phyloP scores from a whole-genome alignment of 1,284 basidiomycete species.

The Tilletia caries region DNA sequence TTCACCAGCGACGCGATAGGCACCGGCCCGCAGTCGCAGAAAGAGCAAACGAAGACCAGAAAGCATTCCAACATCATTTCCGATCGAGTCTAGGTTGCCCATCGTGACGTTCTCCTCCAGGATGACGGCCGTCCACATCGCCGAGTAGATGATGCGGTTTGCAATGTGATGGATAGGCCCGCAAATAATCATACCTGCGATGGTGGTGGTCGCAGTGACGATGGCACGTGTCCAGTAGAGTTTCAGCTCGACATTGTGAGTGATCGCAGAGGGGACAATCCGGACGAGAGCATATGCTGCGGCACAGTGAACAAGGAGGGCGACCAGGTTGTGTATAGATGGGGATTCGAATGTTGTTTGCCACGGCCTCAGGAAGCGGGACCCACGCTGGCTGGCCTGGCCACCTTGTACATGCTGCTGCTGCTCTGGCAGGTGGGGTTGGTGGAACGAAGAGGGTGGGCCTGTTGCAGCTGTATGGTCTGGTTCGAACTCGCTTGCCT shows the following conservation, averaged over 20 bases:
- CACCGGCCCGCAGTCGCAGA: not conserved
- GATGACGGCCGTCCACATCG: conserved; percentile 3
- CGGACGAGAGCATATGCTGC: not conserved
- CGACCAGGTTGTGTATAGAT: not conserved
- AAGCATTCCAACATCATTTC: not conserved
- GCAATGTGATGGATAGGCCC: not conserved
- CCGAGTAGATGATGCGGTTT: not conserved
- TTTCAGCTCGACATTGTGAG: not conserved
- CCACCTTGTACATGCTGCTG: no score
- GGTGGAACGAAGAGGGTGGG: no score
- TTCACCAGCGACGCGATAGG: not conserved
- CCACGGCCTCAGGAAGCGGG: not conserved
- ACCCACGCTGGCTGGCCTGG: no score
- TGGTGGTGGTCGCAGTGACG: not conserved
- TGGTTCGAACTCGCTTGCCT: no score
- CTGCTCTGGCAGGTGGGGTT: no score
- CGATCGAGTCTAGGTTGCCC: not conserved
- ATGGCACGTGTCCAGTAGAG: conserved; percentile 8
- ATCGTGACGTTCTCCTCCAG: not conserved
- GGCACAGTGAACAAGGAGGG: not conserved
- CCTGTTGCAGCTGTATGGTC: no score
- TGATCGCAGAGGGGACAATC: not conserved
- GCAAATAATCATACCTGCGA: not conserved
- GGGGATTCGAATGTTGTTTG: not conserved
- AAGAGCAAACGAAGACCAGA: not conserved